A percentile compares a stretch with the other conserved stretches of the same genome.
These are phyloP conservation scores for Oryza glumipatula DNA, from an alignment of 176 grass and related monocot species.

Conservation along the genomic window DNA sequence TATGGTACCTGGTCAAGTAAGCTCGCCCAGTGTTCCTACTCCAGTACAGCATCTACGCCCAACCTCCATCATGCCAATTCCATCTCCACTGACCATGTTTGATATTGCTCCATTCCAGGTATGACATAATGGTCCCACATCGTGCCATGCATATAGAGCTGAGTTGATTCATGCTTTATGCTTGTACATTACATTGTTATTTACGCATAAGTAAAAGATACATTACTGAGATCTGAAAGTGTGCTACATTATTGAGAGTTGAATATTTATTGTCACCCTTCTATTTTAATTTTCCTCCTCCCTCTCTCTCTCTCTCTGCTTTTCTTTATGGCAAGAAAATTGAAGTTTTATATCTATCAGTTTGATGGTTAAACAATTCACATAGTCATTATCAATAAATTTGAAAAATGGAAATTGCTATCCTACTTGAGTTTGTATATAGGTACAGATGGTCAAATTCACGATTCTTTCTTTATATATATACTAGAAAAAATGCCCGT, in stretches of 20 bases:
- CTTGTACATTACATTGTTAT: constrained; percentile 13
- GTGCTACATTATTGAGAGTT: constrained; percentile 5
- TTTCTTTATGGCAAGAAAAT: neutral
- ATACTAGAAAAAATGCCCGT: too few species aligned
- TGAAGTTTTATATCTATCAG: neutral
- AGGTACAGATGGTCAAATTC: neutral
- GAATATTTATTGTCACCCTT: neutral
- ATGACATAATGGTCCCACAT: constrained; percentile 33
- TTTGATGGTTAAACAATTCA: neutral
- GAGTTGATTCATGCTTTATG: constrained; percentile 5
- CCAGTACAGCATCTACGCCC: constrained; percentile 71
- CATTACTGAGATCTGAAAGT: neutral
- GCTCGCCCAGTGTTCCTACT: constrained; percentile 56
- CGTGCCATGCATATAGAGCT: constrained; percentile 29
- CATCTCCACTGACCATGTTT: constrained; percentile 82
- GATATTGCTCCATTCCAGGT: constrained; percentile 97
- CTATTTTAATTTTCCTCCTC: neutral
- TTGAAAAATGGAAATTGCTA: neutral
- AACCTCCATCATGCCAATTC: constrained; percentile 86
- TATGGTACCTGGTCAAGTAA: constrained; percentile 63
- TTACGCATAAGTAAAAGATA: neutral
- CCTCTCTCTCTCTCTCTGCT: neutral
- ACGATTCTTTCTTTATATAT: neutral
- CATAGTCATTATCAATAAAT: constrained; percentile 18
- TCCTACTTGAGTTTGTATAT: constrained; percentile 17